Conservation (phyloP, 371 early-diverging fungal genomes). For the Apophysomyces variabilis region DNA sequence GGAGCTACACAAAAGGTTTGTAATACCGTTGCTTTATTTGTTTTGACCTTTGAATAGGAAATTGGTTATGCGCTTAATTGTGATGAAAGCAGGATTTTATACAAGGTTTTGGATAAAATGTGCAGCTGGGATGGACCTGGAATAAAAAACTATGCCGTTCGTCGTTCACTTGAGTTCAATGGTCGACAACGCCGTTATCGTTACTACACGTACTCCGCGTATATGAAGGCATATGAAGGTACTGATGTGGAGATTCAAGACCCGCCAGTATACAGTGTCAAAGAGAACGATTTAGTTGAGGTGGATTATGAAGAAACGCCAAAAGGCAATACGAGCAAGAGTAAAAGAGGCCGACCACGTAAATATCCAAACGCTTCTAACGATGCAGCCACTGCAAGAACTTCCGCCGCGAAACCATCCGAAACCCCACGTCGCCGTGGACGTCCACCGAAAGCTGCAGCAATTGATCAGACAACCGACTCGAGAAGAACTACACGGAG, state of each 20-base stretch:
- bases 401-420: too few species aligned
- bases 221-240: constrained; percentile 20
- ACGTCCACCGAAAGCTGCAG: neutral
- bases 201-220: constrained; percentile 33
- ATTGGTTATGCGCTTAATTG: constrained; percentile 14
- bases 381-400: too few species aligned
- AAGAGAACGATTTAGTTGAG: constrained; percentile 10
- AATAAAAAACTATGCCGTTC: constrained; percentile 15
- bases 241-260: constrained; percentile 16
- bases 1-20: constrained; percentile 38
- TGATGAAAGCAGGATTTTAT: constrained; percentile 25
- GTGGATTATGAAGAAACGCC: constrained; percentile 3
- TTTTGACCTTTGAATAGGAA: constrained; percentile 15
- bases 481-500: neutral
- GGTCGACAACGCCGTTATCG: constrained; percentile 39
- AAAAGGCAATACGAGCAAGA: neutral
- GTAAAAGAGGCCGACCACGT: neutral
- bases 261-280: constrained; percentile 11
- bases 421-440: neutral
- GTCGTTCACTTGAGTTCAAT: constrained; percentile 42
- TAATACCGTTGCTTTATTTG: neutral
- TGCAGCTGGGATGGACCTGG: neutral
- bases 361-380: neutral
- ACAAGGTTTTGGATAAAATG: constrained; percentile 28
- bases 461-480: neutral